Percentiles rank a stretch among this genome's conserved stretches.
Evolutionary conservation across 495 filamentous ascomycete species (phyloP).

Genomic region (Lepraria neglecta): DNA sequence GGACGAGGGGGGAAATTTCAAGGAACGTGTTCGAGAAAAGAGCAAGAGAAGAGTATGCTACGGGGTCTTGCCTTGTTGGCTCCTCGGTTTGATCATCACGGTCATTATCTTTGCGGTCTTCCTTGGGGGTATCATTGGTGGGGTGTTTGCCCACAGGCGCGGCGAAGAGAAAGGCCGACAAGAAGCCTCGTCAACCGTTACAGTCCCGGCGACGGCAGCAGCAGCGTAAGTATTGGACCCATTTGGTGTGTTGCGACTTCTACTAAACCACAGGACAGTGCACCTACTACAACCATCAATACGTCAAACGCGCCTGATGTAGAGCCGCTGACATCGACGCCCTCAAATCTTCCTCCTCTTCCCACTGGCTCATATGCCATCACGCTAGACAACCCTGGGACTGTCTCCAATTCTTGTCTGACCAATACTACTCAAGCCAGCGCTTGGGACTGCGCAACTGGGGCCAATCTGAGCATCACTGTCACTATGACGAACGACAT

Average conservation of each 20-base stretch:
- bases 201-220: constrained; percentile 31
- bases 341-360: constrained; percentile 51
- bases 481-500: constrained; percentile 19
- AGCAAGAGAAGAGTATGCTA: constrained; percentile 54
- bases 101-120: constrained; percentile 50
- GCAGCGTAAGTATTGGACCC: constrained; percentile 33
- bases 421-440: constrained; percentile 48
- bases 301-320: constrained; percentile 56
- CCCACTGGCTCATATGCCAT: constrained; percentile 61
- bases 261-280: constrained; percentile 22
- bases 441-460: constrained; percentile 62
- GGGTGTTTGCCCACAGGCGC: constrained; percentile 38
- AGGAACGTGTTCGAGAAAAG: constrained; percentile 52
- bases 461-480: constrained; percentile 39
- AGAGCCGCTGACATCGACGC: constrained; percentile 51
- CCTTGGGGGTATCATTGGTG: constrained; percentile 57
- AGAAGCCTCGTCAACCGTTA: constrained; percentile 6
- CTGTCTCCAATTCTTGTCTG: constrained; percentile 61
- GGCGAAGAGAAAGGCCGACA: constrained; percentile 15
- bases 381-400: constrained; percentile 48
- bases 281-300: constrained; percentile 42
- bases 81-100: constrained; percentile 48
- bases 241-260: background rate
- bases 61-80: constrained; percentile 63
- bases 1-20: constrained; percentile 42